phyloP scores from a whole-genome alignment of 2,329 filamentous ascomycete species.

The Penicillium italicum region DNA sequence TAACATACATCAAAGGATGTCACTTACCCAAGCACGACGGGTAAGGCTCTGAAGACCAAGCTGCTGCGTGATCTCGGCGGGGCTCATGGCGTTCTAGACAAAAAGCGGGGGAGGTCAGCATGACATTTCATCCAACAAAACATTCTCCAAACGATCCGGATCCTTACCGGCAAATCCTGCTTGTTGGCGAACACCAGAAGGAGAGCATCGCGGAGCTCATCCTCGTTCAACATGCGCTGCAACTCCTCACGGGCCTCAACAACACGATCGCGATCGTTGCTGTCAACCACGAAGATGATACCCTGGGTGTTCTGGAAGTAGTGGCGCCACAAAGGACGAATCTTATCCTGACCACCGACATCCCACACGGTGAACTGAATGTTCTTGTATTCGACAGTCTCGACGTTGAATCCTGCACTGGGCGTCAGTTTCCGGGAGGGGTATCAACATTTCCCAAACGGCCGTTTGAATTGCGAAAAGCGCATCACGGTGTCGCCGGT shows the following conservation, averaged over 20 bases:
- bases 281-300: conserved; percentile 99
- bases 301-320: conserved; percentile 99
- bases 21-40: conserved; percentile 95
- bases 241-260: conserved; percentile 95
- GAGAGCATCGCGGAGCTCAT: conserved; percentile 95
- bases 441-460: not conserved
- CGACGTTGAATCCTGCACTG: conserved; percentile 87
- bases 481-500: not conserved
- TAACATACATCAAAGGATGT: not conserved
- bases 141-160: not conserved
- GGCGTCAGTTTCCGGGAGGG: conserved; percentile 4
- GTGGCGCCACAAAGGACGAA: conserved; percentile 97
- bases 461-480: not conserved
- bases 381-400: conserved; percentile 99
- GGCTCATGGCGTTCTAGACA: conserved; percentile 96
- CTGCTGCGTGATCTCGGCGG: conserved; percentile 99
- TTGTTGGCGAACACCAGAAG: conserved; percentile 99
- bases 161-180: conserved; percentile 93
- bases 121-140: conserved; percentile 3
- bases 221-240: conserved; percentile 97
- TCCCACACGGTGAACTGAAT: conserved; percentile 99
- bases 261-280: conserved; percentile 97
- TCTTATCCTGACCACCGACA: conserved; percentile 99
- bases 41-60: conserved; percentile 98
- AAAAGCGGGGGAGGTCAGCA: conserved; percentile 28